Base-by-base conservation (phyloP, 805 yeast species). In the Brettanomyces sp. region DNA sequence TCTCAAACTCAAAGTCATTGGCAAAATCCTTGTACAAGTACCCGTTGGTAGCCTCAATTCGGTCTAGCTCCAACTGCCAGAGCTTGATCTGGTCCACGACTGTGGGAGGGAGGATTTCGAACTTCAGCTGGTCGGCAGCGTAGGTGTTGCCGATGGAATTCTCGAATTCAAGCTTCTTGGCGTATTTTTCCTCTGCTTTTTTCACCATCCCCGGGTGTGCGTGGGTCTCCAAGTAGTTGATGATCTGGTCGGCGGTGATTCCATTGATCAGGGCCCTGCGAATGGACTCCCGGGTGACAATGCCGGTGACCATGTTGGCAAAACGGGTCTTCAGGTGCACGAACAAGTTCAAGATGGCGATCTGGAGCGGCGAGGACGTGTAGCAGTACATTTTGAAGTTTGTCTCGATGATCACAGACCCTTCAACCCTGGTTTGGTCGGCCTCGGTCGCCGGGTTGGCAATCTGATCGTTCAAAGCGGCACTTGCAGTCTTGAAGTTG, bases 11-110 rank as follows among this genome's bases (percentile, higher is more conserved):
- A 49, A 78, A 76, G 45, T 76, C 83, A 49, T 73, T 82, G 23
- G 82, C 71, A 62, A 93, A 93, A 55, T 91, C 96, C 47, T 87
- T 82, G 66, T 86, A 93, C 41, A 93, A 64, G 48, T 82, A 89
- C 0, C 99, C 99, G 28, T 82, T 87, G 43, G 79, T 85, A 1
- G 93, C 77, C 54, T 85, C 81, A 52, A 93, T 86, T 65, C 99
- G 77, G 62, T 93, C 98, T 67, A 90, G 66, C 61, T 93, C 99
- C 49, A 93, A 70, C 67, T 93, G 98, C 99, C 99, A 93, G 45
- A 93, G 71, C 59, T 81, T 82, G 55, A 93, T 86, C 62, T 93
- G 99, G 64, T 93, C 99, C 1, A 87, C 85, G n/a, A 93, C 95
- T 0, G 96, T 93, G 0, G 98, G 96, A 3, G 98, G 98, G 5